Evolutionary conservation across 2,329 filamentous ascomycete species (phyloP).

Genomic region (Helminthosporium solani): DNA sequence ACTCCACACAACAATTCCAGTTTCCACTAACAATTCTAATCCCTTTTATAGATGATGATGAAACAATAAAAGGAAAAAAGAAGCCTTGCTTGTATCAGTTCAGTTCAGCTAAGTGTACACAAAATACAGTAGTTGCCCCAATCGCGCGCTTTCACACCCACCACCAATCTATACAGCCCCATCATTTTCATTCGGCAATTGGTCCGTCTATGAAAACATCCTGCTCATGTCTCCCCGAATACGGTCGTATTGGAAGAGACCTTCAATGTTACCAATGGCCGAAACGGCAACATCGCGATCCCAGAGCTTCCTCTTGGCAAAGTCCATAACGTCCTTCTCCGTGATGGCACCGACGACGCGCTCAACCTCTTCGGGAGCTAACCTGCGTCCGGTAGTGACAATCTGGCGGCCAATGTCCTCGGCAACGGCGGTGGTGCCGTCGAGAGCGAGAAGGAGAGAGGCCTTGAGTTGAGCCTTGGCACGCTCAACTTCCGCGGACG

Average conservation of each 20-base stretch:
- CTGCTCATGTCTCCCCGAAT: conserved; percentile 84
- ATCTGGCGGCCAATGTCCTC: conserved; percentile 99
- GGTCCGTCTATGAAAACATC: conserved; percentile 53
- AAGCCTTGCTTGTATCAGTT: neutral
- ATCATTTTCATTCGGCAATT: neutral
- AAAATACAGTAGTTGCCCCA: conserved; percentile 33
- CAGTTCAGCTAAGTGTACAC: conserved; percentile 32
- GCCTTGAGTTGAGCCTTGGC: conserved; percentile 99
- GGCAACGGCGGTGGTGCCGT: conserved; percentile 94
- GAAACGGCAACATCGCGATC: conserved; percentile 94
- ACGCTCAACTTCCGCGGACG: conserved; percentile 88
- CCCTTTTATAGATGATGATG: too few species aligned
- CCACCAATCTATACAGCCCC: conserved; percentile 1
- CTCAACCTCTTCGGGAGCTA: conserved; percentile 93
- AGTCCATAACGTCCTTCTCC: conserved; percentile 96
- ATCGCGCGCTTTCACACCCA: conserved; percentile 3
- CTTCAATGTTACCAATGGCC: conserved; percentile 92
- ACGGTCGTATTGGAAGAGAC: conserved; percentile 72
- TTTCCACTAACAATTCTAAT: too few species aligned
- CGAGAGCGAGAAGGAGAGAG: conserved; percentile 92
- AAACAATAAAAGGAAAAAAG: neutral
- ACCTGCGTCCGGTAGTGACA: conserved; percentile 91
- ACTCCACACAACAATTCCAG: too few species aligned
- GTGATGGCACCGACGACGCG: conserved; percentile 83
- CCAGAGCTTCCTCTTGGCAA: conserved; percentile 93